Evolutionary conservation across 164 flowering plant species (phyloP), one percentile per base, ranked within the genome.

Genomic region (Amborella trichopoda): DNA sequence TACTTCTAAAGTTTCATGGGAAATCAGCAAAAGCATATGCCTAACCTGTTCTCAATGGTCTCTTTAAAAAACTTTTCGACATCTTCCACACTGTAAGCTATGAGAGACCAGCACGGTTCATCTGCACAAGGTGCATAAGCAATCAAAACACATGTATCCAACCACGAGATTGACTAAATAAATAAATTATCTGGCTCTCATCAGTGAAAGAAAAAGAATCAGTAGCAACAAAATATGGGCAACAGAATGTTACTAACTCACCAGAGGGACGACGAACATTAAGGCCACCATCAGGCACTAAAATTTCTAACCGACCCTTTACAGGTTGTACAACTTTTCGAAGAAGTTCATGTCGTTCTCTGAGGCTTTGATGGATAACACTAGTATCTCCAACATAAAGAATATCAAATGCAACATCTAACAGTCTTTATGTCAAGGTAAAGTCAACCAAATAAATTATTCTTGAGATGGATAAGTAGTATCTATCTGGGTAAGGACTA

Each of bases 361-460:
- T 87, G 73, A 91, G 70, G 59, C 68, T 86, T 61, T 73, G 89
- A 67, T 91, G 98, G 49, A 91, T 86, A 41, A 86, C 94, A 74
- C 96, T 86, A n/a, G 90, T 86, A 55, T 91, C 98, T 60, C 96
- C 93, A 59, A 64, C 83, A 77, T 86, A 91, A 55, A 91, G 87
- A 46, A 91, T 60, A 70, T 91, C 98, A 71, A 91, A 91, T 34
- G 94, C 94, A 68, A 86, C 85, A 80, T 91, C 96, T 83, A 55
- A 21, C 42, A 56, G 61, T 16, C 42, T 17, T 45, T 47, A 61
- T 41, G 78, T 79, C 61, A 85, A 68, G 76, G 77, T 21, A 46
- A 48, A 53, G 41, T 46, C 11, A 26, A 53, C 26, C 14, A 11
- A 53, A 26, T 21, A 4, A n/a, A n/a, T n/a, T n/a, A n/a, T n/a